phyloP scores from a whole-genome alignment of 2,329 filamentous ascomycete species.

The Corniculantispora saksenae region DNA sequence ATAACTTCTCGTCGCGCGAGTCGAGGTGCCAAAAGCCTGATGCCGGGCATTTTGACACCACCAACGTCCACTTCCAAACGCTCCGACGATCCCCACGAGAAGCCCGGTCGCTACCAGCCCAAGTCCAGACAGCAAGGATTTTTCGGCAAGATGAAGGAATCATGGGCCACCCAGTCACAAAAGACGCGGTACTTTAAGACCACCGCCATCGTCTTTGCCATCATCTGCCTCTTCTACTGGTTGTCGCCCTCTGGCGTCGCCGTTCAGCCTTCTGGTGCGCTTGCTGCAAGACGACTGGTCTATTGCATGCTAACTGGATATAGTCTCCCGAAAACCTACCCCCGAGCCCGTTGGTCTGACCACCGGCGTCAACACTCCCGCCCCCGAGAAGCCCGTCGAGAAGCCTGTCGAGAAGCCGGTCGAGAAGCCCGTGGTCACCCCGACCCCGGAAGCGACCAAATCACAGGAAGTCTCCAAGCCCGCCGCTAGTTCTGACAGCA shows the following conservation, averaged over 20 bases:
- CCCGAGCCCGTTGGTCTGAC: constrained; percentile 18
- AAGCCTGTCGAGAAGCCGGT: constrained; percentile 3
- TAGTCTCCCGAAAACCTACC: constrained; percentile 10
- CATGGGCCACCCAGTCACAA: constrained; percentile 65
- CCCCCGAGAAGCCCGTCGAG: constrained; percentile 11
- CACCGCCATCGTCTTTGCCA: constrained; percentile 59
- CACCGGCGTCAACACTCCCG: constrained; percentile 17
- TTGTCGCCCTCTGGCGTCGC: constrained; percentile 60
- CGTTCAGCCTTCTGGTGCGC: constrained; percentile 34
- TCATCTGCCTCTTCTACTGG: constrained; percentile 65
- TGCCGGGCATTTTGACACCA: constrained; percentile 18
- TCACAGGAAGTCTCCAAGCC: constrained; percentile 8
- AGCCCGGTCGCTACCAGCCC: constrained; percentile 59
- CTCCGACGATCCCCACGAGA: constrained; percentile 64
- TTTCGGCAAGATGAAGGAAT: constrained; percentile 57
- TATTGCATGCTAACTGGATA: background rate
- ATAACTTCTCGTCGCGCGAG: constrained; percentile 17
- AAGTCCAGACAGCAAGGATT: constrained; percentile 48
- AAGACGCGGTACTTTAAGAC: constrained; percentile 67
- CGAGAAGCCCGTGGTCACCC: constrained; percentile 10
- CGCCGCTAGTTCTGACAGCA: constrained; percentile 9
- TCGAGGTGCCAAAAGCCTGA: constrained; percentile 19
- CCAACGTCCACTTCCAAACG: constrained; percentile 40
- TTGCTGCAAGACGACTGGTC: background rate
- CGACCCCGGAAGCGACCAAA: background rate